These are phyloP conservation scores for Monosporascus sp. DNA, from an alignment of 2,329 filamentous ascomycete species.

Conservation along the genomic window DNA sequence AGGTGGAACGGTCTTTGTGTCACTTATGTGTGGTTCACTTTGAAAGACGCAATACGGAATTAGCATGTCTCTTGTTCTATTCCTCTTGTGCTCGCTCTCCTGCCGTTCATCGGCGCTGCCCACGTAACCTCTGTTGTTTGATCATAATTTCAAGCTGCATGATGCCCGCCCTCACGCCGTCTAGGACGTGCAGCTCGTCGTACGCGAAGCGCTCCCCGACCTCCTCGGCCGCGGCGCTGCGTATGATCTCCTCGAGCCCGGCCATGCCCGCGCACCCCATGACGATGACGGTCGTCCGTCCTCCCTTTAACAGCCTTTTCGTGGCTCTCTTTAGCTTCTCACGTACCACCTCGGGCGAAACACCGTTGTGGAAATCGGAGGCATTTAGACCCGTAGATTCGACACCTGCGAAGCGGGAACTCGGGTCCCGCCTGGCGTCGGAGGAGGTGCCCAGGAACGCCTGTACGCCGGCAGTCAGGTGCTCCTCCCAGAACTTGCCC, in stretches of 20 bases:
- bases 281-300: constrained; percentile 62
- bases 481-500: constrained; percentile 73
- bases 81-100: no score
- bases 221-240: constrained; percentile 59
- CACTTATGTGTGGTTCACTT: constrained; percentile 13
- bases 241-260: constrained; percentile 72
- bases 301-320: constrained; percentile 52
- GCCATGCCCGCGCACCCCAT: constrained; percentile 91
- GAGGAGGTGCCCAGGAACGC: constrained; percentile 52
- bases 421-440: constrained; percentile 22
- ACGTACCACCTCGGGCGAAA: constrained; percentile 58
- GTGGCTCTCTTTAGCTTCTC: constrained; percentile 65
- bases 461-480: constrained; percentile 61
- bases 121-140: constrained; percentile 34
- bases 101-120: neutral
- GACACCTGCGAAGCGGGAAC: constrained; percentile 66
- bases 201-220: constrained; percentile 55
- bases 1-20: neutral
- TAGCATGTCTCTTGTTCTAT: no score
- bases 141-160: constrained; percentile 54
- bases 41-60: no score
- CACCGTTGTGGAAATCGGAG: constrained; percentile 67
- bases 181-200: constrained; percentile 60
- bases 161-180: constrained; percentile 70
- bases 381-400: constrained; percentile 77